Evolutionary conservation across 306 rosid genomes (phyloP), one percentile per base, ranked within the genome.

Genomic region (Mucuna pruriens): DNA sequence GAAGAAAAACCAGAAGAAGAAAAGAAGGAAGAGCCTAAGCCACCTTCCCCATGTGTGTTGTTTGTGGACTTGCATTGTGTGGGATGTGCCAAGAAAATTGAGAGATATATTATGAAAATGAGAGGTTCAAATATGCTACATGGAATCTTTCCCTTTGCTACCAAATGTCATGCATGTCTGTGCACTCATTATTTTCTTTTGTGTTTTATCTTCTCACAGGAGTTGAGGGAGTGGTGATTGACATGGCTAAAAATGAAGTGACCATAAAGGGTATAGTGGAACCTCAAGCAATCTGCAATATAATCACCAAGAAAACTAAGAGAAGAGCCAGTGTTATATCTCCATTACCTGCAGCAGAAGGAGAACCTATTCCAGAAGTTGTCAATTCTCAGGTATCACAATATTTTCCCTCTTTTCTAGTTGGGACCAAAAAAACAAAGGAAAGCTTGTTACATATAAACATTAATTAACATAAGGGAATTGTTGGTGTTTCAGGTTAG

Each of bases 41-140:
- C 97, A 58, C 93, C 95, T 40, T 22, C 89, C 23, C 94, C 97
- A 52, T 87, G 92, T 76, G 91, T 94, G 33, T 76, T 94, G 74
- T 89, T 66, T 86, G 94, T 94, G 74, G 92, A 94, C 92, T 87
- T 94, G 83, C 98, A 94, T 86, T 94, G 98, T 82, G 88, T 86
- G 12, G 98, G 98, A 20, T 94, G 97, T 80, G 94, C 97, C 13
- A 94, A 91, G 98, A 94, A 94, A 82, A 92, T 94, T 83, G 87
- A 92, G 82, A 92, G 88, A 86, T 84, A 82, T 38, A 83, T 94
- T 16, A 89, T 90, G 97, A 91, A 85, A 89, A 91, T 92, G 52
- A 85, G 97, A 94, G 98, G 98, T 94, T 17, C 38, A 38, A 17
- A 74, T 36, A 11, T 42, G 10, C 25, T 13, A 22, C 61, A 74